Percentiles rank a stretch among this genome's conserved stretches.
Conservation (phyloP, 1,139 yeast species). For the Starmera stellimalicola region DNA sequence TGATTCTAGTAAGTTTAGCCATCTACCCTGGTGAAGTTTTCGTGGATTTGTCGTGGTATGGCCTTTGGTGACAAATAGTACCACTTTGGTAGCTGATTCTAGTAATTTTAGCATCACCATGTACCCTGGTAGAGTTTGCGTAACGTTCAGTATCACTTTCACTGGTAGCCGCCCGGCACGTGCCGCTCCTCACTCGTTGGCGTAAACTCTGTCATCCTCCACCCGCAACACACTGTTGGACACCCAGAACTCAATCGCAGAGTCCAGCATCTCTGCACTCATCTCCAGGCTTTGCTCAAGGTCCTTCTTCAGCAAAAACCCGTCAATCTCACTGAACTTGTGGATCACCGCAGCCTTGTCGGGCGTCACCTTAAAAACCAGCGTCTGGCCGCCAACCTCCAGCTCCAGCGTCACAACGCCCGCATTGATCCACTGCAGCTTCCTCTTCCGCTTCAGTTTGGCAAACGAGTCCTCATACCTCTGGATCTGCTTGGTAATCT, state of each 20-base stretch:
- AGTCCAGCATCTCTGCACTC: conserved; percentile 18
- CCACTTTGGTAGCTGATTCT: too few relatives aligned
- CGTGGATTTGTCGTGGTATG: too few relatives aligned
- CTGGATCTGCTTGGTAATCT: conserved; percentile 31
- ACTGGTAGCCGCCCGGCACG: conserved; percentile 21
- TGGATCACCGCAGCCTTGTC: conserved; percentile 60
- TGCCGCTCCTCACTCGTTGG: conserved; percentile 4
- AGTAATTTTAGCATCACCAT: too few relatives aligned
- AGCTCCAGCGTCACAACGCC: conserved; percentile 59
- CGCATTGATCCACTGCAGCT: conserved; percentile 46
- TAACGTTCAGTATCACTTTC: conserved; percentile 8
- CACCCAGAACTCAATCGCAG: conserved; percentile 49
- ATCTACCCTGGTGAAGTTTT: too few relatives aligned
- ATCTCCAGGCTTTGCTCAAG: conserved; percentile 23
- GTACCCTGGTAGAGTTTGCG: too few relatives aligned
- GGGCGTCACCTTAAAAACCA: conserved; percentile 47
- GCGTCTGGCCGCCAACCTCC: conserved; percentile 34
- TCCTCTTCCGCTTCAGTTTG: conserved; percentile 44
- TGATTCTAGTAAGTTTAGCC: too few relatives aligned
- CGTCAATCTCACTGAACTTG: conserved; percentile 36
- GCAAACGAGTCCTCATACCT: conserved; percentile 35
- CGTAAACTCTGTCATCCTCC: conserved; percentile 3
- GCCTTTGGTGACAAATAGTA: too few relatives aligned
- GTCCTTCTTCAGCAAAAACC: conserved; percentile 22
- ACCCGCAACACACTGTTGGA: conserved; percentile 35